Percentiles rank a stretch among this genome's conserved stretches.
phyloP scores from a whole-genome alignment of 345 rosid genomes.

The Euphorbia pulcherrima region DNA sequence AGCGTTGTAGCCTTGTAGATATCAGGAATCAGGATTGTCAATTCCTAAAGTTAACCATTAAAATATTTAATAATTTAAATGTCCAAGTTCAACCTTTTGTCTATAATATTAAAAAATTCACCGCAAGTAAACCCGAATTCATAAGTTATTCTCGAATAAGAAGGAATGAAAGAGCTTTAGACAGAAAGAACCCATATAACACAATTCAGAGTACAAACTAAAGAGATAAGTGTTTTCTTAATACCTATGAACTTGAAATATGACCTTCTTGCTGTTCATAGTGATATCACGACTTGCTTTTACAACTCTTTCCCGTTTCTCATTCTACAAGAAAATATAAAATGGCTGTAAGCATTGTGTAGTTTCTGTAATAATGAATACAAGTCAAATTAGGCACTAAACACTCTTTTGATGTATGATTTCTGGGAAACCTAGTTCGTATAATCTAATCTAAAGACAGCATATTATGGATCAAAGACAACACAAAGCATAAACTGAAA shows the following conservation, averaged over 20 bases:
- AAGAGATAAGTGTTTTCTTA: not conserved
- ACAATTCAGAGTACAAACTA: not conserved
- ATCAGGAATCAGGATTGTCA: not conserved
- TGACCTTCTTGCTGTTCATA: conserved; percentile 88
- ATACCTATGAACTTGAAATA: conserved; percentile 94
- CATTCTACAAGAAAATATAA: conserved; percentile 49
- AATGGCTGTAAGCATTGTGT: not conserved
- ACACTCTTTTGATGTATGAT: not conserved
- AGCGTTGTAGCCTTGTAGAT: conserved; percentile 1
- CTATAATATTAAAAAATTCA: too few species aligned
- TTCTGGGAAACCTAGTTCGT: not conserved
- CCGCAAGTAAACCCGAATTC: too few species aligned
- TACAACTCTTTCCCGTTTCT: conserved; percentile 85
- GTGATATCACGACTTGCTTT: conserved; percentile 96
- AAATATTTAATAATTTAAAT: too few species aligned
- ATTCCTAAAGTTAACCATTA: not conserved
- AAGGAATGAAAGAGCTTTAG: not conserved
- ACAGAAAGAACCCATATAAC: not conserved
- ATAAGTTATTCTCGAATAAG: not conserved
- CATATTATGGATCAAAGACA: not conserved
- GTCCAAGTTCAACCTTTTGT: too few species aligned
- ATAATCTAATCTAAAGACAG: not conserved
- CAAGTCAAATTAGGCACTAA: not conserved
- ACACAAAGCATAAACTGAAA: not conserved
- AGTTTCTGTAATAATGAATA: not conserved